These are phyloP conservation scores for Lomentospora prolificans DNA, from an alignment of 2,329 filamentous ascomycete species.

Conservation along the genomic window DNA sequence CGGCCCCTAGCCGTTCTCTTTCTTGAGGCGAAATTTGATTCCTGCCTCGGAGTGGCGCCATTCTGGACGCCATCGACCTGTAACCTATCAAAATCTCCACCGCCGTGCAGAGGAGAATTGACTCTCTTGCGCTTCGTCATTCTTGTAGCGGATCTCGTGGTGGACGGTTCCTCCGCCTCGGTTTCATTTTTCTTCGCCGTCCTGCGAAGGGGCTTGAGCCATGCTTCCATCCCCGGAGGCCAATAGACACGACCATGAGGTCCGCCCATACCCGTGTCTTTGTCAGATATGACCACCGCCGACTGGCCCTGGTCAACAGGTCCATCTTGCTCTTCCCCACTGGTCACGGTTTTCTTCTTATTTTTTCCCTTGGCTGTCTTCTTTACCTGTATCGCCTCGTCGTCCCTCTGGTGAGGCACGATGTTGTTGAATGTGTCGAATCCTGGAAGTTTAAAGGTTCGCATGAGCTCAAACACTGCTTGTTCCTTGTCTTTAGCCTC, in stretches of 20 bases:
- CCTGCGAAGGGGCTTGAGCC: conserved; percentile 73
- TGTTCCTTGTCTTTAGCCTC: conserved; percentile 98
- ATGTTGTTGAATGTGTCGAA: conserved; percentile 68
- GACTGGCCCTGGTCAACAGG: not conserved
- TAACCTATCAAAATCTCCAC: too few species aligned
- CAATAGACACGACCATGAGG: conserved; percentile 76
- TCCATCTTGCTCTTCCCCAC: conserved; percentile 22
- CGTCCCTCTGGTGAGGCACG: conserved; percentile 63
- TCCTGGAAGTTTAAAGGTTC: conserved; percentile 73
- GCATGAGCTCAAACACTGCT: conserved; percentile 89
- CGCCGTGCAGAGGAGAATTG: too few species aligned
- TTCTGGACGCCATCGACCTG: too few species aligned
- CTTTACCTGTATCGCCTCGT: conserved; percentile 53
- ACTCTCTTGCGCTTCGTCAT: not conserved
- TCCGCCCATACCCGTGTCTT: conserved; percentile 59
- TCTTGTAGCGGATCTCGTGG: not conserved
- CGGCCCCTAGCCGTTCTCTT: too few species aligned
- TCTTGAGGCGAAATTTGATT: too few species aligned
- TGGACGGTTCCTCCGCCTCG: not conserved
- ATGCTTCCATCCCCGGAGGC: conserved; percentile 83
- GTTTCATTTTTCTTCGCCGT: conserved; percentile 43
- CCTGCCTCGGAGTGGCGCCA: too few species aligned
- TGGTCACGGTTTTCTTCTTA: conserved; percentile 26
- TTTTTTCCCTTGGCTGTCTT: conserved; percentile 23
- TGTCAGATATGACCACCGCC: conserved; percentile 8